phyloP scores from a whole-genome alignment of 176 grass and related monocot genomes.

The Pontederia crassipes region DNA sequence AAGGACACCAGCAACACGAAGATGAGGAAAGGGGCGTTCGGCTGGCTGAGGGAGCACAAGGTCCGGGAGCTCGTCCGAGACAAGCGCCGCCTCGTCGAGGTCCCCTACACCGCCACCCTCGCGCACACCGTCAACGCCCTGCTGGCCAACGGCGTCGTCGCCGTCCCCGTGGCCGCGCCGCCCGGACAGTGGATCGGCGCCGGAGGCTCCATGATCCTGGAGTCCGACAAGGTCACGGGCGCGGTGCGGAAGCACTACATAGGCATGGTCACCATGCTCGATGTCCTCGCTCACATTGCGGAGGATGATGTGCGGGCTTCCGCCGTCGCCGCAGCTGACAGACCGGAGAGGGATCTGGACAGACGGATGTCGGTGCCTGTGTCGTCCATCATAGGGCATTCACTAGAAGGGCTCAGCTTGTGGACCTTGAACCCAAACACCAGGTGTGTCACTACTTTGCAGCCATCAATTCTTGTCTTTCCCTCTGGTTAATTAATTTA shows the following conservation, averaged over 20 bases:
- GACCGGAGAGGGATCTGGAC: constrained; percentile 25
- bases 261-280: constrained; percentile 87
- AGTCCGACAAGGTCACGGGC: constrained; percentile 71
- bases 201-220: constrained; percentile 77
- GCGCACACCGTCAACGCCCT: constrained; percentile 61
- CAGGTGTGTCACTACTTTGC: constrained; percentile 16
- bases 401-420: constrained; percentile 61
- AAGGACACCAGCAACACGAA: constrained; percentile 34
- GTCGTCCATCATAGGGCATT: constrained; percentile 69
- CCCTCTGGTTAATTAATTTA: background rate
- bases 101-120: constrained; percentile 69
- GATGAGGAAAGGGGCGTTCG: constrained; percentile 33
- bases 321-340: background rate
- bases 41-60: constrained; percentile 51
- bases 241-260: constrained; percentile 90
- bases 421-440: constrained; percentile 81
- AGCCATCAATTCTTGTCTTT: background rate
- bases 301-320: constrained; percentile 20
- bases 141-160: constrained; percentile 41
- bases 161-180: constrained; percentile 55
- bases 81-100: constrained; percentile 77
- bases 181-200: constrained; percentile 85
- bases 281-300: constrained; percentile 63
- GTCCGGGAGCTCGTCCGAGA: constrained; percentile 37
- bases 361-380: constrained; percentile 52